Evolutionary conservation across 2,329 filamentous ascomycete species (phyloP), one percentile per base, ranked within the genome.

Genomic region (Fusarium sarcochroum): DNA sequence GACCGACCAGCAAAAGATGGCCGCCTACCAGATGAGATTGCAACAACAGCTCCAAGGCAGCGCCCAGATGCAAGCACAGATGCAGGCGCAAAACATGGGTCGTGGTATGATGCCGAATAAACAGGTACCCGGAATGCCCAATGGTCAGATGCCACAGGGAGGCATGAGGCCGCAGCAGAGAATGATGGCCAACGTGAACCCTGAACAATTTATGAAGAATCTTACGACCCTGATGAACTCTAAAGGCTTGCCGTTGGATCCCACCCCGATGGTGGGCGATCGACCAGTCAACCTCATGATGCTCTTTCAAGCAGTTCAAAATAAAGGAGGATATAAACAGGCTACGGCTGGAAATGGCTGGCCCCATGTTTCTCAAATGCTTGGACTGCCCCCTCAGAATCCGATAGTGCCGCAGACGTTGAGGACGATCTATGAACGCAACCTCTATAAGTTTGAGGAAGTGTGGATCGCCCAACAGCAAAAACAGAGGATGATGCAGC

Each of bases 21-120:
- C 89, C 58, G 81, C 91, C 48, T 95, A 97, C 74, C 93, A 97
- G 72, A 92, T 97, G 88, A 91, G 93, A 63, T 80, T 97, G 52
- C 92, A 97, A 73, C 89, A 91, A 58, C 92, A 94, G 73, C 86
- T 91, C 40, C 89, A 92, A 64, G 79, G 79, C 11, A 84, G 83
- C 37, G 83, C 86, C 75, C 83, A 85, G 50, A 83, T 83, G 77
- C 78, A 79, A 54, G 80, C 81, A 15, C 85, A 88, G 60, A 83
- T 89, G 82, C 87, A 87, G 68, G 70, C 76, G 15, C 80, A 81
- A 60, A 72, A 66, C 27, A 79, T 80, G 78, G 83, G 81, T 20
- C 83, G 81, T 55, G 85, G 78, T 56, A 85, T 86, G 81, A 85
- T 88, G 81, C 80, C 80, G 3, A 85, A 87, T 73, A 86, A 84